Conservation (phyloP, 1,139 yeast genomes). For the Kurtzmaniella quercitrusa region DNA sequence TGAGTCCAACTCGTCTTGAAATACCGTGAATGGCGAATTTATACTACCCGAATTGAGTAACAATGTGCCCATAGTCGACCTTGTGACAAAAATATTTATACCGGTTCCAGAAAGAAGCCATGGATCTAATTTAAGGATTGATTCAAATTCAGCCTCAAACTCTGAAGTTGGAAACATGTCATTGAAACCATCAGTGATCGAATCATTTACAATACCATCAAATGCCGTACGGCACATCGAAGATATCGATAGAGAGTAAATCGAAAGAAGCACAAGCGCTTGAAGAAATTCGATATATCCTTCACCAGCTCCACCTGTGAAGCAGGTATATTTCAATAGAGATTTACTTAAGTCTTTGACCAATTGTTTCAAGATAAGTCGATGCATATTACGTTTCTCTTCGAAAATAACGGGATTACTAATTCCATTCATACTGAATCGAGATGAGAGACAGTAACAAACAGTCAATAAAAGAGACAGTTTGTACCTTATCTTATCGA, state of each 20-base stretch:
- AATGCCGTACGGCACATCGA: conserved; percentile 29
- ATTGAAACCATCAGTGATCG: background rate
- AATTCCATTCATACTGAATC: conserved; percentile 36
- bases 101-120: conserved; percentile 63
- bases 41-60: conserved; percentile 7
- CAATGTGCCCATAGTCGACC: conserved; percentile 30
- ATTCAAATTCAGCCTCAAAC: conserved; percentile 9
- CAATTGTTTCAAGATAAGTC: conserved; percentile 26
- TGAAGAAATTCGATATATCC: conserved; percentile 61
- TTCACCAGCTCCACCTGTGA: conserved; percentile 11
- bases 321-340: conserved; percentile 26
- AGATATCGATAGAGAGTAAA: conserved; percentile 59
- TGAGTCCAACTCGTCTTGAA: conserved; percentile 28
- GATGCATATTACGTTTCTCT: conserved; percentile 20
- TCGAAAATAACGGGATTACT: conserved; percentile 13
- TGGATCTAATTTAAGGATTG: conserved; percentile 42
- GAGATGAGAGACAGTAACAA: conserved; percentile 58
- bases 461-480: conserved; percentile 65
- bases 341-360: conserved; percentile 43
- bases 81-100: conserved; percentile 53
- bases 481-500: conserved; percentile 47
- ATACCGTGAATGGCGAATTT: conserved; percentile 25
- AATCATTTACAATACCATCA: conserved; percentile 2
- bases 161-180: conserved; percentile 1
- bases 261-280: conserved; percentile 57